Evolutionary conservation across 108 stramenopile genomes (phyloP), one percentile per base, ranked within the genome.

Genomic region (Fragilaria crotonensis): DNA sequence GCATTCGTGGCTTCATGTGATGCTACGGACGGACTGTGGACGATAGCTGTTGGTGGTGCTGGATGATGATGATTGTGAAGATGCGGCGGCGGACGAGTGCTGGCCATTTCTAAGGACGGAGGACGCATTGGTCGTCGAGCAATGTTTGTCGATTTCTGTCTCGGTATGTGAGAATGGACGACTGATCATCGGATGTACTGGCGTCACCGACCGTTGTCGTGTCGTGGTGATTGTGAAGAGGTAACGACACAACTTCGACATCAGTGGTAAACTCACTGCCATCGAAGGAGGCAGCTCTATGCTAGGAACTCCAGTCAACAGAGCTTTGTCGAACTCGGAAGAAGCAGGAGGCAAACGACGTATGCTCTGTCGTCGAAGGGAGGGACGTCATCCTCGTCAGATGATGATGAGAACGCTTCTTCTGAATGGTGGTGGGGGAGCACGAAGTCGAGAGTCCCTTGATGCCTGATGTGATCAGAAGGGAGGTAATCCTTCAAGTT

Each of bases 311-410:
- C 71, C 71, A 2, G 59, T 36, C 19, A 56, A 49, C 47, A 68
- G 23, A 2, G 73, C 73, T 54, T 65, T 69, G 63, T 75, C 73
- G 36, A 75, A 75, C 52, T 75, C 73, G 5, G 69, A 70, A 26
- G 36, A 41, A 11, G 36, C 36, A 11, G 36, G 36, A 7, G 36
- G 7, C 7, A 41, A 11, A 41, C 36, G 36, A 11, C 36, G 7
- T 41, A 41, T 14, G 36, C 7, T 14, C 14, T 41, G 36, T 41
- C 36, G 7, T 14, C 36, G 7, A 41, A 41, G 14, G 36, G 36
- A 11, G 36, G 36, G 7, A 41, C 36, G 14, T 41, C 36, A 14
- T 41, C 53, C 25, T 26, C 26, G 7, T 26, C 53, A 22, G 53
- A 54, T 5, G 53, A 54, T 18, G 53, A 54, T 11, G 36, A 41